Conservation (phyloP, 805 yeast species). For the Schwanniomyces pseudopolymorphus region DNA sequence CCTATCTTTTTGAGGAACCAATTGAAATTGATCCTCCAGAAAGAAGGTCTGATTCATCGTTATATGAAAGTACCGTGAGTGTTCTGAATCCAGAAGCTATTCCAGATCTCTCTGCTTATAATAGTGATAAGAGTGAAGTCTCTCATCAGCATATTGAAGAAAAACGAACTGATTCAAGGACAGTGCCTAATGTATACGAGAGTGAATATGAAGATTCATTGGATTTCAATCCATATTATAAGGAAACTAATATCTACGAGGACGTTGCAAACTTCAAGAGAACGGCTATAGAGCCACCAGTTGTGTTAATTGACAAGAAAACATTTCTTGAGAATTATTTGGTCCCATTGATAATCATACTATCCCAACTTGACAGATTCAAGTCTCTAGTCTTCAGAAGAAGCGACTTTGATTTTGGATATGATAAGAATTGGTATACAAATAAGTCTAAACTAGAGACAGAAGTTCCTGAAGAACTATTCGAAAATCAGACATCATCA, state of each 20-base stretch:
- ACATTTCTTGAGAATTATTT: constrained; percentile 23
- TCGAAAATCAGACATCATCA: constrained; percentile 1
- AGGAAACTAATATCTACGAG: background rate
- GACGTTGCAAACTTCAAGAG: background rate
- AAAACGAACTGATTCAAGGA: background rate
- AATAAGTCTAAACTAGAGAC: constrained; percentile 6
- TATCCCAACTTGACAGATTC: constrained; percentile 24
- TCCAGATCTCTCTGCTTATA: constrained; percentile 22
- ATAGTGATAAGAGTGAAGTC: background rate
- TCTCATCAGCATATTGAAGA: background rate
- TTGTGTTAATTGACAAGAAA: constrained; percentile 13
- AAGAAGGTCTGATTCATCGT: constrained; percentile 5
- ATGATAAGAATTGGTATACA: constrained; percentile 17
- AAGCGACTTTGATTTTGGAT: constrained; percentile 13
- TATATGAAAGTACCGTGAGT: constrained; percentile 20
- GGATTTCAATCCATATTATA: background rate
- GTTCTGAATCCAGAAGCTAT: constrained; percentile 30
- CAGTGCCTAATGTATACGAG: background rate
- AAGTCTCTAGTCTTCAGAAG: constrained; percentile 11
- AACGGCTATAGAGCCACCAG: constrained; percentile 13
- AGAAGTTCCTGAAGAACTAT: constrained; percentile 7
- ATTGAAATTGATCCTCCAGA: constrained; percentile 13
- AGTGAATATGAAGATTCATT: background rate
- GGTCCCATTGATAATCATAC: constrained; percentile 27
- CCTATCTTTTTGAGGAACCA: constrained; percentile 36